Conservation (phyloP, 2,329 filamentous ascomycete species). For the Stylonectria norvegica region DNA sequence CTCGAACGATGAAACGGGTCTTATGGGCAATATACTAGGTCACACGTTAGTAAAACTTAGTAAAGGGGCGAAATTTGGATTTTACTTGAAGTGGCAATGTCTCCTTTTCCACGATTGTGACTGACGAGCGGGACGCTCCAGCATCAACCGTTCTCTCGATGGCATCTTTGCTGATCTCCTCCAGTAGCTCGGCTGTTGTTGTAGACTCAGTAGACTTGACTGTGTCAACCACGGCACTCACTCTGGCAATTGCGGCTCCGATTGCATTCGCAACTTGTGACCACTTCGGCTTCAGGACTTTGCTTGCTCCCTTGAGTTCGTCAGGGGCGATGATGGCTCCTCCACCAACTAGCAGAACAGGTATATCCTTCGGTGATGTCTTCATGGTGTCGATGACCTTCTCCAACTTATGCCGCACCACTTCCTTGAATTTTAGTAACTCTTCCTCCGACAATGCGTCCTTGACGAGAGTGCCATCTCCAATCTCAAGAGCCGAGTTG, state of each 20-base stretch:
- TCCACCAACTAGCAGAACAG: conserved; percentile 61
- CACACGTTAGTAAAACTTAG: conserved; percentile 7
- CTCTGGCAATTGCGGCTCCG: conserved; percentile 59
- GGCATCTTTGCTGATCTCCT: conserved; percentile 38
- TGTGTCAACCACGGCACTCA: conserved; percentile 52
- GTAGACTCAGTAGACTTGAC: conserved; percentile 46
- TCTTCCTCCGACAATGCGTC: conserved; percentile 31
- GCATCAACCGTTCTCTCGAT: conserved; percentile 43
- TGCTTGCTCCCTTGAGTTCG: conserved; percentile 52
- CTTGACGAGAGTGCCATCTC: conserved; percentile 37
- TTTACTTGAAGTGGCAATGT: conserved; percentile 50
- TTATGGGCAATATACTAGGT: conserved; percentile 49
- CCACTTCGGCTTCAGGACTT: conserved; percentile 54
- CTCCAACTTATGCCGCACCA: conserved; percentile 52
- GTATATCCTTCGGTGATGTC: conserved; percentile 55
- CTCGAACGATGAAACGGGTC: conserved; percentile 55
- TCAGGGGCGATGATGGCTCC: conserved; percentile 58
- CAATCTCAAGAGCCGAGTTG: conserved; percentile 36
- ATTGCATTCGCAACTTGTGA: conserved; percentile 63
- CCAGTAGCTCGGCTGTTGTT: conserved; percentile 35
- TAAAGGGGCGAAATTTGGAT: conserved; percentile 2
- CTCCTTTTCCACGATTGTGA: conserved; percentile 51
- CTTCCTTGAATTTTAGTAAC: conserved; percentile 35
- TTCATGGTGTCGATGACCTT: conserved; percentile 60
- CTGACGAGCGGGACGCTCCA: conserved; percentile 43